Base-by-base conservation (phyloP, 2,329 filamentous ascomycete species). In the Ascochyta koolunga region DNA sequence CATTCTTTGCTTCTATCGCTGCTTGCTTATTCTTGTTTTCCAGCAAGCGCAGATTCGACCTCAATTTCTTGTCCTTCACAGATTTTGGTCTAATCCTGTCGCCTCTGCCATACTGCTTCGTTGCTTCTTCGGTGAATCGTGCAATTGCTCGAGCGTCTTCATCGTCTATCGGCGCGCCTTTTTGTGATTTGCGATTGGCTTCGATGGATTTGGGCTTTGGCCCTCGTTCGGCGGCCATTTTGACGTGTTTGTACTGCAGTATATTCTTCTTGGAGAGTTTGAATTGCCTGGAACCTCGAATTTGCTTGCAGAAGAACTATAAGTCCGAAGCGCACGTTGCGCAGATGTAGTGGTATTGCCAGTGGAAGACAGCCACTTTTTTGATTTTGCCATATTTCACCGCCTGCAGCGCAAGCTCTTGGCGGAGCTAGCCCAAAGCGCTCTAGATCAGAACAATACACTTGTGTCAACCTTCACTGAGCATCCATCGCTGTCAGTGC, bases 51-150 rank as follows among this genome's bases (percentile, higher is more conserved):
- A 99, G 78, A 61, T 91, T 96, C 11, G 86, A 84, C 42, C 91
- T 88, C 59, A 98, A 78, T 75, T 98, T 99, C 82, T 90, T 96
- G 80, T 98, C 92, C 68, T 87, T 89, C 67, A 96, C 86, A 8
- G 79, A 81, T 69, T 88, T 89, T 39, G 88, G 82, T 54, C 88
- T 83, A 64, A 96, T 88, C 59, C 84, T 84, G 62, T 85, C 85
- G 43, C 95, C 95, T 64, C 95, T 87, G 29, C 95, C 95, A 77
- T 99, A 99, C 49, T 83, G 83, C 67, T 86, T 84, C 65, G 91
- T 83, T 46, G 90, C 90, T 38, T 70, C 62, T 40, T 68, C 65
- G 56, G 62, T 68, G 64, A 65, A 79, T 32, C 66, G 60, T 24
- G 66, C 66, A 27, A 68, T 37, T 46, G 63, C 68, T 51, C 61